Evolutionary conservation across 176 grass and related monocot genomes (phyloP).

Genomic region (Oryza brachyantha): DNA sequence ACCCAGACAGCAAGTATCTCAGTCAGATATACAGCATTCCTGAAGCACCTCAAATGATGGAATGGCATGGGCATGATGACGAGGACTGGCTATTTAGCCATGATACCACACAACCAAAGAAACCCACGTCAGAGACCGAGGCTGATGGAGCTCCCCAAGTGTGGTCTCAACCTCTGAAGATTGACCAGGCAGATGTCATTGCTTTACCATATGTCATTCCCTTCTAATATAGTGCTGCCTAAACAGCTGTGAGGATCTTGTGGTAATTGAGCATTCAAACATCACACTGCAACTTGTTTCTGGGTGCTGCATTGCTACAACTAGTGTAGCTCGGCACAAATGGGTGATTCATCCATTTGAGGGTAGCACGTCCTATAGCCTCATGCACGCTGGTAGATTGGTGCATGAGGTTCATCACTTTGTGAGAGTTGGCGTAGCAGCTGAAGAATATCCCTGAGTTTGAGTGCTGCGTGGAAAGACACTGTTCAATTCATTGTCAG

Average conservation of each 20-base stretch:
- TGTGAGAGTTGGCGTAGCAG: constrained; percentile 24
- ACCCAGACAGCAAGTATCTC: constrained; percentile 60
- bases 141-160: constrained; percentile 35
- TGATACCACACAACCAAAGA: constrained; percentile 26
- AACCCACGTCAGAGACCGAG: constrained; percentile 15
- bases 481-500: constrained; percentile 13
- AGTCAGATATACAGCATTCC: constrained; percentile 61
- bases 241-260: constrained; percentile 5
- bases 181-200: constrained; percentile 43
- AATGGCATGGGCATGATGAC: constrained; percentile 43
- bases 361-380: constrained; percentile 27
- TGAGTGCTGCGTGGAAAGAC: constrained; percentile 22
- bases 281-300: constrained; percentile 15
- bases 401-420: constrained; percentile 25
- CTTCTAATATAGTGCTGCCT: constrained; percentile 21
- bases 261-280: constrained; percentile 25
- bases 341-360: constrained; percentile 29
- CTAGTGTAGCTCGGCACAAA: constrained; percentile 39
- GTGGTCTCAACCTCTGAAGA: constrained; percentile 49
- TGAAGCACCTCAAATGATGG: constrained; percentile 51
- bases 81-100: constrained; percentile 45
- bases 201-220: constrained; percentile 60
- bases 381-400: constrained; percentile 12
- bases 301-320: constrained; percentile 34
- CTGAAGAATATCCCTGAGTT: neutral